Conservation (phyloP, 306 rosid genomes). For the Fagus crenata region DNA sequence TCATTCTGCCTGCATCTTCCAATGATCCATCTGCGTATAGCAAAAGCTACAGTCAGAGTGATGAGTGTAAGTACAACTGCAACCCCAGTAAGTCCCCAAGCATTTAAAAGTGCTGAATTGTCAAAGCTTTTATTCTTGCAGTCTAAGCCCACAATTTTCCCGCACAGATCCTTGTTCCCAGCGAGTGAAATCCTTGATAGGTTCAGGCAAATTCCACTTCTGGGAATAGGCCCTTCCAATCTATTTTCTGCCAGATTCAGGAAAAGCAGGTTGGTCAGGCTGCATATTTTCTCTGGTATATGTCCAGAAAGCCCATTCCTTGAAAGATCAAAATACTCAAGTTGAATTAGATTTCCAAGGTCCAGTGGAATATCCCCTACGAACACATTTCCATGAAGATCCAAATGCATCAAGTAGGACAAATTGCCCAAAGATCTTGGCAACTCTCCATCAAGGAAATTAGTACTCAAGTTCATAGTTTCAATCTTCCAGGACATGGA, state of each 20-base stretch:
- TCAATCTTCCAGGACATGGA: constrained; percentile 86
- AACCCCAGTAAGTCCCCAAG: constrained; percentile 68
- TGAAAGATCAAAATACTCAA: constrained; percentile 79
- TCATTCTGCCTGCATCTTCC: constrained; percentile 48
- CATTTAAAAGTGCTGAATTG: constrained; percentile 52
- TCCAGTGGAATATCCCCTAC: constrained; percentile 72
- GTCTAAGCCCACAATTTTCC: constrained; percentile 51
- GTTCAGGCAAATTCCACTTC: constrained; percentile 76
- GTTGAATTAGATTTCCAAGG: constrained; percentile 76
- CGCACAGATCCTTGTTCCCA: constrained; percentile 78
- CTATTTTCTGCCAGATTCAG: constrained; percentile 70
- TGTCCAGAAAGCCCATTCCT: constrained; percentile 62
- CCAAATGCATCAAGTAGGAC: constrained; percentile 71
- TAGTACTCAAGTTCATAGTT: constrained; percentile 73
- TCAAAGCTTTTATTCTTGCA: constrained; percentile 52
- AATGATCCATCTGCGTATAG: constrained; percentile 50
- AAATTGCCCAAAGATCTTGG: constrained; percentile 74
- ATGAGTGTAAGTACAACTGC: constrained; percentile 47
- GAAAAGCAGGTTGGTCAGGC: constrained; percentile 57
- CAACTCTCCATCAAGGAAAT: constrained; percentile 60
- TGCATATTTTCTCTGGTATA: constrained; percentile 78
- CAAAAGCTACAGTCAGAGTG: constrained; percentile 45
- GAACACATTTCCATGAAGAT: constrained; percentile 75
- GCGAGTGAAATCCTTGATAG: constrained; percentile 48
- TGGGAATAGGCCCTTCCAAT: constrained; percentile 82